Evolutionary conservation across 1,284 basidiomycete genomes (phyloP), one percentile per base, ranked within the genome.

Genomic region (Ceratobasidium sp.): DNA sequence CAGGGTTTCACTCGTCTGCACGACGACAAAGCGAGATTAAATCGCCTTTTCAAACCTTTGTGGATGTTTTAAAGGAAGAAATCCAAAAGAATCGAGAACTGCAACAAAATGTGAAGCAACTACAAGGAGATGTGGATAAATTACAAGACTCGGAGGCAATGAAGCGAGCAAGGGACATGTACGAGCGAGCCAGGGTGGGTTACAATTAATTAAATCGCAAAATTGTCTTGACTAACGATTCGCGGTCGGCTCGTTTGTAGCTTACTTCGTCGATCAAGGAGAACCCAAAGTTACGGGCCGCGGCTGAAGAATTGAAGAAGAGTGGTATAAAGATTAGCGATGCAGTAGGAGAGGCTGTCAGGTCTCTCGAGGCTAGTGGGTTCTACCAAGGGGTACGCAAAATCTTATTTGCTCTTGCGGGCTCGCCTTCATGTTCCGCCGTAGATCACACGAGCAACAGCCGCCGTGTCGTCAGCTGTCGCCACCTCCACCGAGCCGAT

Each of bases 71-170:
- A 74, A 90, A 89, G 80, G 95, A 98, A 77, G 97, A 99, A 85
- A 86, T 99, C 65, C 88, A 90, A 83, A 99, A 99, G 88, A 97
- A 95, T 83, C 88, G 95, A 80, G 97, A 97, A 83, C 88, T 98
- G 76, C 96, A 98, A 85, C 95, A 98, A 68, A 98, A 97, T 85
- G 93, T 99, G 77, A 96, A 96, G 86, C 96, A 98, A 85, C 89
- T 99, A 43, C 95, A 97, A 85, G 98, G 98, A 80, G 96, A 99
- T 84, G 97, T 98, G 51, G 95, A 95, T 86, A 98, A 98, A 85
- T 86, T 98, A 70, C 97, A 98, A 86, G 97, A 99, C 83, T 95
- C 93, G 76, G 96, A 97, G 83, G 93, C 97, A n/a, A 94, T 99
- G 95, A 95, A 95, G 87, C 89, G 88, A 81, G 95, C 96, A 15